Evolutionary conservation across 1,284 basidiomycete species (phyloP).

Genomic region (Melampsora medusae): DNA sequence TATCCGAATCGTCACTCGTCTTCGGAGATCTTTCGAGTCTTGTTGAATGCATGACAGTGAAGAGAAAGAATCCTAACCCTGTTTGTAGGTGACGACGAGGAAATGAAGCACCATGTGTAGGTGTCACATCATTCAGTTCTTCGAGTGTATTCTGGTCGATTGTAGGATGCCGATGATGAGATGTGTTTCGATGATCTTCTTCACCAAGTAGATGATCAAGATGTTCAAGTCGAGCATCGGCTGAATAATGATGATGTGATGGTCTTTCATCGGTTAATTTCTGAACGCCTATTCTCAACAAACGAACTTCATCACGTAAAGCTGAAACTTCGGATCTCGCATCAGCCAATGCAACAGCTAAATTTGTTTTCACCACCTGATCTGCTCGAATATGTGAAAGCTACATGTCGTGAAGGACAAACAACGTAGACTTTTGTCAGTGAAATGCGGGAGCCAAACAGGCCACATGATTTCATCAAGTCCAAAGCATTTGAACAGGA

Average conservation of each 20-base stretch:
- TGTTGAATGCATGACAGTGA: not conserved
- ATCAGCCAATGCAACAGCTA: constrained; percentile 22
- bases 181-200: not conserved
- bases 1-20: not conserved
- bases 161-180: not conserved
- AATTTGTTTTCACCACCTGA: constrained; percentile 33
- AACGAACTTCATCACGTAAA: constrained; percentile 25
- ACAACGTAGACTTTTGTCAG: not conserved
- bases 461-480: too few relatives aligned
- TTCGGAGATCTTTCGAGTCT: not conserved
- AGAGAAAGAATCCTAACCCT: not conserved
- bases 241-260: constrained; percentile 6
- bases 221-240: constrained; percentile 21
- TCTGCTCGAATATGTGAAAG: constrained; percentile 39
- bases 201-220: not conserved
- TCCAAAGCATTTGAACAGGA: too few relatives aligned
- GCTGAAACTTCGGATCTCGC: constrained; percentile 16
- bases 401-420: not conserved
- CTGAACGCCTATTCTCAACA: constrained; percentile 21
- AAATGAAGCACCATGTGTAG: not conserved
- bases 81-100: constrained; percentile 1
- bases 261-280: constrained; percentile 18
- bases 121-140: not conserved
- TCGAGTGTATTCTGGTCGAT: not conserved
- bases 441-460: too few relatives aligned